These are phyloP conservation scores for Arthroderma uncinatum DNA, from an alignment of 2,329 filamentous ascomycete genomes.

Conservation along the genomic window DNA sequence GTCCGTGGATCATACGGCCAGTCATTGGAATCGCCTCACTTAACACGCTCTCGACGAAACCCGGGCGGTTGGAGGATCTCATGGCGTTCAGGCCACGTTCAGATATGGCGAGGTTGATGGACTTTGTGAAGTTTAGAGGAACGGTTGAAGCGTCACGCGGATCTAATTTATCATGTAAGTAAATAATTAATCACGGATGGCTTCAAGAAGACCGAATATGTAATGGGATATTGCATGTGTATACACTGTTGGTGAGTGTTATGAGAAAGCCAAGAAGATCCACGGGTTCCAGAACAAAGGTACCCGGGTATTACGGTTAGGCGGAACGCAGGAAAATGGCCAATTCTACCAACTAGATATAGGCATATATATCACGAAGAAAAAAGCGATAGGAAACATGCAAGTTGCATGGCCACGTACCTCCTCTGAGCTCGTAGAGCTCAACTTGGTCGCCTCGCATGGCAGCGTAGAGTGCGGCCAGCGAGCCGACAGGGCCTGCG, in stretches of 20 bases:
- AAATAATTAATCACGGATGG: neutral
- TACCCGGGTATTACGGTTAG: too few relatives aligned
- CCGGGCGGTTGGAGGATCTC: constrained; percentile 53
- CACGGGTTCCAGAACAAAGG: neutral
- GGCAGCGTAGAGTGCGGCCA: constrained; percentile 87
- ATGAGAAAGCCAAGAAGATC: neutral
- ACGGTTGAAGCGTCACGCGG: constrained; percentile 70
- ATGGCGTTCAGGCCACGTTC: constrained; percentile 89
- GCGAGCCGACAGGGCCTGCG: constrained; percentile 81
- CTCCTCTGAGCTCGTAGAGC: constrained; percentile 83
- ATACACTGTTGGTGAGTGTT: too few relatives aligned
- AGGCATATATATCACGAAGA: neutral
- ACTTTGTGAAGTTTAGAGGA: constrained; percentile 90
- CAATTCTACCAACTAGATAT: neutral
- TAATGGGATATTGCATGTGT: too few relatives aligned
- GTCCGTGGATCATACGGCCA: constrained; percentile 90
- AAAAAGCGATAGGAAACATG: neutral
- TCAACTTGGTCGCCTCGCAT: constrained; percentile 80
- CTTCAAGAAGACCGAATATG: neutral
- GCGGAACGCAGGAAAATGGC: too few relatives aligned
- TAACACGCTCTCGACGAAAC: constrained; percentile 63
- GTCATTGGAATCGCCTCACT: constrained; percentile 79
- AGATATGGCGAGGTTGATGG: constrained; percentile 93
- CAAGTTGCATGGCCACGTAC: constrained; percentile 44
- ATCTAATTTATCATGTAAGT: constrained; percentile 45